These are phyloP conservation scores for Cantharellus anzutake DNA, from an alignment of 768 basidiomycete species.

Conservation along the genomic window DNA sequence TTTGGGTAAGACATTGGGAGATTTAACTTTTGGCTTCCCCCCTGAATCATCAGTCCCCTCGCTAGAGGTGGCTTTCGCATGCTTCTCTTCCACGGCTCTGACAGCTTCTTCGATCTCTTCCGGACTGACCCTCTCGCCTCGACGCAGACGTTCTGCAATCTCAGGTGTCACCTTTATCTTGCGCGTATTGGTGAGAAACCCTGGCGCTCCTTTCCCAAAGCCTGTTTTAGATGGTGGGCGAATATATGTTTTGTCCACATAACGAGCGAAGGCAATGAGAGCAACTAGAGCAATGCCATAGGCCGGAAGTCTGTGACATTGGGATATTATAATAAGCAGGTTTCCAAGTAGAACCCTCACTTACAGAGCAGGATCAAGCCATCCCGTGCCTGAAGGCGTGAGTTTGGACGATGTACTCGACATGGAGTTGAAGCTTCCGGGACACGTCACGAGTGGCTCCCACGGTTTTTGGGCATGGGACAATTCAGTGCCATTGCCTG, in stretches of 20 bases:
- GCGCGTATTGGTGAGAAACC: slow-evolving; percentile 6
- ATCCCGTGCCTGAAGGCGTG: not conserved
- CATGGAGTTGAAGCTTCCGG: not conserved
- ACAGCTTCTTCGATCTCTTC: slow-evolving; percentile 8
- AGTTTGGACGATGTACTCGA: not conserved
- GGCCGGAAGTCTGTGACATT: not conserved
- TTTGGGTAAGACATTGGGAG: not conserved
- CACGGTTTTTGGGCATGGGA: not conserved
- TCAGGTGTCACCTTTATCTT: slow-evolving; percentile 8
- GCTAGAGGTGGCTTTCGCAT: not conserved
- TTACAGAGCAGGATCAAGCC: not conserved
- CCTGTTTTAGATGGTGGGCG: not conserved
- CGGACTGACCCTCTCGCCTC: slow-evolving; percentile 6
- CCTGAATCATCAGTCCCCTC: not conserved
- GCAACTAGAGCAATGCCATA: not conserved
- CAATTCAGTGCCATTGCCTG: not conserved
- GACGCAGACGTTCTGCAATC: slow-evolving; percentile 7
- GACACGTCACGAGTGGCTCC: not conserved
- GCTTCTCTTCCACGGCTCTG: not conserved
- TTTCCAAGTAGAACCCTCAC: not conserved
- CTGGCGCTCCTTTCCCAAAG: not conserved
- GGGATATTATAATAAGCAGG: not conserved
- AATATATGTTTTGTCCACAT: not conserved
- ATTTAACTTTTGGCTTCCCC: too few species aligned
- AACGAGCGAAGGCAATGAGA: not conserved